Evolutionary conservation across 768 basidiomycete genomes (phyloP), one percentile per base, ranked within the genome.

Genomic region (Suillus subluteus): DNA sequence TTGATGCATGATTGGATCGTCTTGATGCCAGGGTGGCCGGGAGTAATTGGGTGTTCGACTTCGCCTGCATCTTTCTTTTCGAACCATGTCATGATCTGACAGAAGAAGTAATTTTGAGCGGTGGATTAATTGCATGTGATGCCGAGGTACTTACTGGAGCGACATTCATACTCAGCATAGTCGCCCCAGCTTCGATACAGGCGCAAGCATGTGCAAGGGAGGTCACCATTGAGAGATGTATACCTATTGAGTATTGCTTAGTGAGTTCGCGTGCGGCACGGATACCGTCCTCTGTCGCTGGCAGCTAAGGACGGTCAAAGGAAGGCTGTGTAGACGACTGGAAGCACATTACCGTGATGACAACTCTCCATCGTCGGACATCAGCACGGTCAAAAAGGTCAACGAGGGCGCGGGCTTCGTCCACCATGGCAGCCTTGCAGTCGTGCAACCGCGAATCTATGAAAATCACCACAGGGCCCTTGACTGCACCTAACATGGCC

Each of bases 281-380:
- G 15, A 89, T 79, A 18, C 88, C 89, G 37, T 77, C 77, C 43
- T 83, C 80, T 0, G 88, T 89, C 6, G 88, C 87, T 38, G 88
- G 86, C 46, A 90, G 82, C 88, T 89, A 40, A 63, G 13, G 23
- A 30, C n/a, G 8, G 12, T 16, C 23, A 58, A 8, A 26, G 67
- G 0, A 66, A 55, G 55, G 58, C 38, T 26, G 21, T 23, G 46
- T 6, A 9, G 21, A 63, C 52, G 41, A 11, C n/a, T 26, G 21
- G 12, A 3, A 26, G 7, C 35, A 4, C 32, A 62, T 16, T 32
- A 89, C 88, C 66, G 83, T 84, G 58, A 89, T 73, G 43, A 88
- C 70, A 63, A 90, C 74, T 41, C 80, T 77, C 67, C 79, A 74
- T 56, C 75, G 76, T 13, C 70, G 66, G 35, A 84, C 73, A 6